A percentile compares a stretch with the other conserved stretches of the same genome.
Conservation (phyloP, 2,329 filamentous ascomycete species). For the Pyrenochaeta sp. region DNA sequence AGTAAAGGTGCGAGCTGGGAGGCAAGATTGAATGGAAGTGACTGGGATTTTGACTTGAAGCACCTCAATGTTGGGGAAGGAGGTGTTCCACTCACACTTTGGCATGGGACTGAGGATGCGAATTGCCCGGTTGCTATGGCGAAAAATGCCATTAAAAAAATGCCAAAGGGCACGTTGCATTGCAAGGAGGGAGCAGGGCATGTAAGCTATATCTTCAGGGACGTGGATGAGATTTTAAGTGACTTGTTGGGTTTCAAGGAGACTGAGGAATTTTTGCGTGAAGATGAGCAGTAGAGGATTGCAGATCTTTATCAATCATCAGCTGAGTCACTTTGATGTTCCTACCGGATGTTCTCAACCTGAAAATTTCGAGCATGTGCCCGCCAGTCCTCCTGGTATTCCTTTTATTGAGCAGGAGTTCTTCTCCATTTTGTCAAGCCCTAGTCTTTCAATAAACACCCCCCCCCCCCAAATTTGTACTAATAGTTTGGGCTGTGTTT, state of each 20-base stretch:
- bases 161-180: slow-evolving; percentile 29
- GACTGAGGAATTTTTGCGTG: background rate
- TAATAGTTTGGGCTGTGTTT: too few species aligned
- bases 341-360: too few species aligned
- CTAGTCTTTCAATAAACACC: too few species aligned
- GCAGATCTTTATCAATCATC: too few species aligned
- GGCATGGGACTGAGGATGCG: slow-evolving; percentile 45
- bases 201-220: slow-evolving; percentile 30
- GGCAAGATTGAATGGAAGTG: slow-evolving; percentile 32
- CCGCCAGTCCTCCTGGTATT: too few species aligned
- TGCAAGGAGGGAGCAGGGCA: slow-evolving; percentile 38
- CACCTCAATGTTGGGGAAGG: slow-evolving; percentile 30
- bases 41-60: slow-evolving; percentile 45
- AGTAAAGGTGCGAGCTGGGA: slow-evolving; percentile 41
- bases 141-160: slow-evolving; percentile 30
- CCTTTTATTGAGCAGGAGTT: too few species aligned
- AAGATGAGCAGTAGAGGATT: background rate
- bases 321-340: background rate
- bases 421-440: too few species aligned
- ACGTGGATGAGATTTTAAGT: slow-evolving; percentile 32
- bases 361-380: too few species aligned
- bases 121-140: slow-evolving; percentile 36
- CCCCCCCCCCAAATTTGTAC: too few species aligned
- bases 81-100: slow-evolving; percentile 35
- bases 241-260: slow-evolving; percentile 23